Evolutionary conservation across 1,284 basidiomycete genomes (phyloP), one percentile per base, ranked within the genome.

Genomic region (Ceratobasidium sp.): DNA sequence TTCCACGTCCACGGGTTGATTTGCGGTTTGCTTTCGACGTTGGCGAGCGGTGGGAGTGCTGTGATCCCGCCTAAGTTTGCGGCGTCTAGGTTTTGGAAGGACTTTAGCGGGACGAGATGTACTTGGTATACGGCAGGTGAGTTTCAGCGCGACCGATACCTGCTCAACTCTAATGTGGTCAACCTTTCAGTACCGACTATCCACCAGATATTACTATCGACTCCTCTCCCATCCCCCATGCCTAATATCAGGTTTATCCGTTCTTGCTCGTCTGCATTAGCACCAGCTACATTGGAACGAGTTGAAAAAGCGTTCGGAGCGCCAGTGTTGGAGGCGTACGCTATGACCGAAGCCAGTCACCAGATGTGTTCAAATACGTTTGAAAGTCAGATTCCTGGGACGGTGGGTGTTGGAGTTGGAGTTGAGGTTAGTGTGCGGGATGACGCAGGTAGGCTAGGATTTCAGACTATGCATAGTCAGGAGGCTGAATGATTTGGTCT

Each of bases 1-100:
- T 92, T 91, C 85, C 91, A 92, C 81, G 90, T 92, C 23, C 91
- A 91, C 73, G 91, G 91, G 49, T 89, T 92, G 61, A 87, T 92
- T 42, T 89, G 90, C 76, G 92, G 91, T 80, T 86, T 93, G 33
- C 86, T 92, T 23, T 89, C 91, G 9, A 90, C 91, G 0, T 83
- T 92, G 6, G 85, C 90, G 56, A 89, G 90, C 23, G 89, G 90
- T 4, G 90, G 90, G 9, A 88, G 88, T 79, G 87, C 90, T 2
- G 89, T 92, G 79, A 89, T 93, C 83, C 91, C 91, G 64, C 83
- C 86, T 53, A 85, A 85, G 71, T 92, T 92, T 84, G 89, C 90
- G 72, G 89, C 91, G 1, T 85, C 86, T 63, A 86, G 86, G 0
- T 93, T 92, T 82, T 93, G 91, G 91, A 84, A 83, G 23, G 87